Percentiles rank a stretch among this genome's conserved stretches.
phyloP scores from a whole-genome alignment of 371 early-diverging fungal genomes.

The Scutellospora calospora region DNA sequence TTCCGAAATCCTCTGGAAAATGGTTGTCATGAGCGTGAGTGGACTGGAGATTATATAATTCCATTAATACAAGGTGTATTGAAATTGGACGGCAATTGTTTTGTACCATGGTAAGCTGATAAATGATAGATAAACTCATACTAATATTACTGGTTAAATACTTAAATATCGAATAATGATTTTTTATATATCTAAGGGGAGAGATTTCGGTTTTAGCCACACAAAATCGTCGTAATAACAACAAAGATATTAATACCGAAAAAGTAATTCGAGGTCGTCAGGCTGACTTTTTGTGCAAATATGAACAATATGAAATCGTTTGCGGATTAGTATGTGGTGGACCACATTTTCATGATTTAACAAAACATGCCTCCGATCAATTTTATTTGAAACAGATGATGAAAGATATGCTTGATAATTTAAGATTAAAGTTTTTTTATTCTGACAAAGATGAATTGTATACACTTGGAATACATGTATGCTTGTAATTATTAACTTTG shows the following conservation, averaged over 20 bases:
- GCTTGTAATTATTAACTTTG: background rate
- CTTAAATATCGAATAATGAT: background rate
- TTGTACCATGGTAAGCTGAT: slow-evolving; percentile 34
- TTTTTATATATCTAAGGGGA: slow-evolving; percentile 17
- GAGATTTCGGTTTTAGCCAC: slow-evolving; percentile 31
- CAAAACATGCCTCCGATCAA: slow-evolving; percentile 35
- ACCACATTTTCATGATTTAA: background rate
- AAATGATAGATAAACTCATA: background rate
- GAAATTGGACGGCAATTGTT: background rate
- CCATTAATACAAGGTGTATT: slow-evolving; percentile 37
- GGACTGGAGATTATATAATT: slow-evolving; percentile 23
- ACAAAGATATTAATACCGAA: background rate
- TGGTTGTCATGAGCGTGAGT: slow-evolving; percentile 26
- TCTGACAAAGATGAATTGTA: background rate
- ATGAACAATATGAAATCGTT: slow-evolving; percentile 25
- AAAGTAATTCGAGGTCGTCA: background rate
- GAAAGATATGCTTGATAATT: slow-evolving; percentile 43
- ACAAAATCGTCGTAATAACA: background rate
- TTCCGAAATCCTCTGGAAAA: slow-evolving; percentile 29
- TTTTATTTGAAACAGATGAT: slow-evolving; percentile 43
- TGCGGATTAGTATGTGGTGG: slow-evolving; percentile 28
- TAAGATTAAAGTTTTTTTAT: background rate
- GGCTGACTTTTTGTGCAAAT: slow-evolving; percentile 32
- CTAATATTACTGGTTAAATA: background rate
- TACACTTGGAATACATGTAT: slow-evolving; percentile 33